These are phyloP conservation scores for Chenopodium suecicum DNA, from an alignment of 148 eudicot species.

Conservation along the genomic window DNA sequence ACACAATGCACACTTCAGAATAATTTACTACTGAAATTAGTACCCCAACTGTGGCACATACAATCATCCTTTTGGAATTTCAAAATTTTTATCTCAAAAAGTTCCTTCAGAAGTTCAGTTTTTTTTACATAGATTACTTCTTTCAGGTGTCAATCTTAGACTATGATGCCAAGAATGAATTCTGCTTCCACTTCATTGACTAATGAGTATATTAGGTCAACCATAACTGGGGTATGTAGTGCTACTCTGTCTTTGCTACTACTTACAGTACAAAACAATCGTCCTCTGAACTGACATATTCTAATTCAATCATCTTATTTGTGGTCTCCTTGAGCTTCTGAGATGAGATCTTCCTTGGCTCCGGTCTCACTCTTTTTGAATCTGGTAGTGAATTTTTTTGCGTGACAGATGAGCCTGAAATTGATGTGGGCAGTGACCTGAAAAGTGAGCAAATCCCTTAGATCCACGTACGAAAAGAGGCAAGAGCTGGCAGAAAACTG, in stretches of 20 bases:
- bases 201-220: background rate
- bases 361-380: slow-evolving; percentile 60
- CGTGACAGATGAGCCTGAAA: slow-evolving; percentile 29
- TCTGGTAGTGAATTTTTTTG: slow-evolving; percentile 42
- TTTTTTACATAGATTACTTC: background rate
- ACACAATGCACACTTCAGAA: background rate
- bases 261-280: slow-evolving; percentile 31
- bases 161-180: slow-evolving; percentile 2
- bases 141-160: background rate
- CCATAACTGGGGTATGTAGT: background rate
- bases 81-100: background rate
- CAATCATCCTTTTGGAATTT: background rate
- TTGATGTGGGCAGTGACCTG: slow-evolving; percentile 37
- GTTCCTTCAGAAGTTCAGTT: background rate
- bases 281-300: slow-evolving; percentile 80
- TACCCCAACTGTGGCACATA: background rate
- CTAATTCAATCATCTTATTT: slow-evolving; percentile 78
- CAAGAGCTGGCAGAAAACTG: background rate
- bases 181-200: background rate
- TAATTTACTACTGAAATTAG: background rate
- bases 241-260: background rate
- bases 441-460: background rate
- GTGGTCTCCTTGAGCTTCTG: slow-evolving; percentile 38
- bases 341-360: slow-evolving; percentile 32
- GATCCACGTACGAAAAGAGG: background rate